Base-by-base conservation (phyloP, 331 rosid species). In the Malus hybrid region DNA sequence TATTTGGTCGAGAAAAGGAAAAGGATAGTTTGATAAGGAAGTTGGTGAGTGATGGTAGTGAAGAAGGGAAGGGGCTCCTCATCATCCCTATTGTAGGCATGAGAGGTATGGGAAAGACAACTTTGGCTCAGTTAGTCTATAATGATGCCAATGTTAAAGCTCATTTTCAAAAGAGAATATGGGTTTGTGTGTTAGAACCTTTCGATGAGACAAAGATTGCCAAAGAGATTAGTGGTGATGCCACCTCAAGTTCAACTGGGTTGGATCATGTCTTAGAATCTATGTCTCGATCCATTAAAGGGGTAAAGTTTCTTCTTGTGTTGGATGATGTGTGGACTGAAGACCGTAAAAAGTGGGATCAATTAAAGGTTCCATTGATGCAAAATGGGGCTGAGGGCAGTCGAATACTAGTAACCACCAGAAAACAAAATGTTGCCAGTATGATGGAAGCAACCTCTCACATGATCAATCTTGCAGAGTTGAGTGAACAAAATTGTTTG, bases 321-420 rank as follows among this genome's bases (percentile, higher is more conserved):
- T 60, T 76, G 14, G 81, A 78, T 18, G 81, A 78, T 42, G 65
- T 70, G 10, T 78, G 81, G 81, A 61, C 48, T 1, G 48, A 42
- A 42, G 14, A 70, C 13, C 4, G 14, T 7, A 31, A 70, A 8
- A 20, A 70, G 22, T 78, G 81, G 81, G 22, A n/a, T 4, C 39
- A 19, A 14, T 12, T 78, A 2, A 57, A 33, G 29, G 2, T 27
- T 1, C 10, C 32, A 19, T 24, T 78, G 2, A 16, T 42, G 48
- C 48, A 39, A 36, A n/a, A 7, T 12, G 54, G 81, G 5, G 54
- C 13, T 6, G 7, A 3, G 2, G 76, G 71, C 2, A 70, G 57
- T 24, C 31, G 76, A 63, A 56, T 78, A 48, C 5, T 78, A 9
- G 65, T 70, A 27, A 78, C 76, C 18, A 78, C 81, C 10, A 33